These are phyloP conservation scores for Termitomyces sp. DNA, from an alignment of 768 basidiomycete genomes.

Conservation along the genomic window DNA sequence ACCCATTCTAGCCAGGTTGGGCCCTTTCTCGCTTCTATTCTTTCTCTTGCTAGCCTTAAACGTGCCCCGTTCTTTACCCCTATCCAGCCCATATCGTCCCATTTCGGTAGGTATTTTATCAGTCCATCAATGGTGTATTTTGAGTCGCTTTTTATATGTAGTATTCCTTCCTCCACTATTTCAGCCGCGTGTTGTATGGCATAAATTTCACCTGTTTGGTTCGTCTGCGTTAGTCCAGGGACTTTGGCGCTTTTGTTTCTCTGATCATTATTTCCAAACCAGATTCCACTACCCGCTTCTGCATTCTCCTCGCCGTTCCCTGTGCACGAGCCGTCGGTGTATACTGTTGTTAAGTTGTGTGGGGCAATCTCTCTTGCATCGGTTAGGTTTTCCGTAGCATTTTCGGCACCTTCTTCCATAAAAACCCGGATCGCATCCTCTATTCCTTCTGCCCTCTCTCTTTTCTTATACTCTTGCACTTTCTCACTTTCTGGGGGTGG, in stretches of 20 bases:
- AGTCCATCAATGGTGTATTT: neutral
- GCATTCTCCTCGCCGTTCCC: too few species aligned
- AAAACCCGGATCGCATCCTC: too few species aligned
- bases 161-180: neutral
- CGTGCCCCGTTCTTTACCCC: neutral
- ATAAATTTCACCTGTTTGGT: neutral
- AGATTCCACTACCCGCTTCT: too few species aligned
- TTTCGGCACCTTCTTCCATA: too few species aligned
- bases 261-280: too few species aligned
- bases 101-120: neutral
- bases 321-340: too few species aligned
- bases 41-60: neutral
- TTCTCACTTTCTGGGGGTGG: too few species aligned
- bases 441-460: too few species aligned
- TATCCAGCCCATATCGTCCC: neutral
- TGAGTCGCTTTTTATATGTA: neutral
- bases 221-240: neutral
- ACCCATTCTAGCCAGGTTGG: neutral
- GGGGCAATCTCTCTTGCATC: too few species aligned
- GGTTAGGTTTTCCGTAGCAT: too few species aligned
- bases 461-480: too few species aligned
- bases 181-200: neutral
- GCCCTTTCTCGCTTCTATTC: neutral
- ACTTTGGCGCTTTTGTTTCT: neutral
- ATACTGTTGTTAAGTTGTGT: too few species aligned